Percentiles rank a stretch among this genome's conserved stretches.
phyloP scores from a whole-genome alignment of 495 filamentous ascomycete species.

The Tuber aestivum region DNA sequence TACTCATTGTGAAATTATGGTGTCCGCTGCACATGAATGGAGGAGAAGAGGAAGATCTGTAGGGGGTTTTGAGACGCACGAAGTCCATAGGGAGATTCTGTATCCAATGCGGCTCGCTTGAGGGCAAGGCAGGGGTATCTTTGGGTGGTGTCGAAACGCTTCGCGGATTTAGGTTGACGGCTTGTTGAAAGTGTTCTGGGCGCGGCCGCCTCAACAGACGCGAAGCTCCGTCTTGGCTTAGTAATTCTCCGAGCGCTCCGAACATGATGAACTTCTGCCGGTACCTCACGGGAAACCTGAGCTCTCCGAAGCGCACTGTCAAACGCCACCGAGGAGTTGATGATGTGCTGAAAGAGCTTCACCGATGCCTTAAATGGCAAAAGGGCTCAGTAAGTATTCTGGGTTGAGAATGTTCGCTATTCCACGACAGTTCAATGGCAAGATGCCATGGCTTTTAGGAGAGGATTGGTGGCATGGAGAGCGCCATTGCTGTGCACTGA shows the following conservation, averaged over 20 bases:
- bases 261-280: background rate
- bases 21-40: background rate
- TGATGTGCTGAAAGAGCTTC: background rate
- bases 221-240: slow-evolving; percentile 3
- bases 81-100: background rate
- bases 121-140: background rate
- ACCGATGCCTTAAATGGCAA: background rate
- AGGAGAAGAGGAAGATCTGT: background rate
- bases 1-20: background rate
- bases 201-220: background rate
- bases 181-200: background rate
- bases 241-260: background rate
- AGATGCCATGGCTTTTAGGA: background rate
- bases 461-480: background rate
- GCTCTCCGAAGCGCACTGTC: background rate
- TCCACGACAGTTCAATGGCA: background rate
- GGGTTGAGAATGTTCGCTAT: background rate
- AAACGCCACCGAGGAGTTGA: background rate
- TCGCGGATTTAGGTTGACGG: background rate
- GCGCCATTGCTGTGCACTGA: background rate
- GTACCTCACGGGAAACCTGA: background rate
- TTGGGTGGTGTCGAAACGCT: background rate
- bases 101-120: background rate
- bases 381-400: background rate
- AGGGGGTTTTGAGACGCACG: background rate